Percentiles rank a stretch among this genome's conserved stretches.
phyloP scores from a whole-genome alignment of 495 filamentous ascomycete genomes.

The Penicillium lividum region DNA sequence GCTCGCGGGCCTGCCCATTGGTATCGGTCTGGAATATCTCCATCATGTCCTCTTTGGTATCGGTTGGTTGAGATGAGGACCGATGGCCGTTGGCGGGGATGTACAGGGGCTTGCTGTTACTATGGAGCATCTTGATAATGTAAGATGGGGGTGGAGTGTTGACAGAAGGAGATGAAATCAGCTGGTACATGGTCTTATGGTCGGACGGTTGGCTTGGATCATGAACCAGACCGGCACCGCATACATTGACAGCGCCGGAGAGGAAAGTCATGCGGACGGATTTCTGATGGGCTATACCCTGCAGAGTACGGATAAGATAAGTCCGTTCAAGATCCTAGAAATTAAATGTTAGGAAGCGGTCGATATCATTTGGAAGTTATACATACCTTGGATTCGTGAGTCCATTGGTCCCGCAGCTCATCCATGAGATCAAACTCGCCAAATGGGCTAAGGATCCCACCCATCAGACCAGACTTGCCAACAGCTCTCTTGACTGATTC shows the following conservation, averaged over 20 bases:
- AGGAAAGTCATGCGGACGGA: constrained; percentile 95
- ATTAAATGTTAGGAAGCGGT: constrained; percentile 9
- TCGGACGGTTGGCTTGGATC: constrained; percentile 87
- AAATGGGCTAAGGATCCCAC: constrained; percentile 89
- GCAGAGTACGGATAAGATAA: constrained; percentile 92
- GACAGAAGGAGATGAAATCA: constrained; percentile 89
- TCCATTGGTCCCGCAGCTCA: constrained; percentile 95
- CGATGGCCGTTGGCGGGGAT: constrained; percentile 89
- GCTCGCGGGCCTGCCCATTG: constrained; percentile 73
- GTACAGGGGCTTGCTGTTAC: constrained; percentile 80
- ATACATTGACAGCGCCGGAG: constrained; percentile 87
- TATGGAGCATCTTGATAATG: constrained; percentile 88
- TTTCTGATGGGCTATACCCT: constrained; percentile 91
- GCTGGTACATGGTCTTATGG: constrained; percentile 99
- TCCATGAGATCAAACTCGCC: constrained; percentile 96
- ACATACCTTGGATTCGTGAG: constrained; percentile 84
- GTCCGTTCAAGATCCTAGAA: constrained; percentile 85
- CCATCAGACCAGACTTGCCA: constrained; percentile 93
- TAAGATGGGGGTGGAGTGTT: constrained; percentile 82
- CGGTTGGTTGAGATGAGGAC: constrained; percentile 54
- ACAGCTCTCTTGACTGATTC: constrained; percentile 93
- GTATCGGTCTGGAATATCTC: constrained; percentile 95
- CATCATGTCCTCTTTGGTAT: constrained; percentile 99
- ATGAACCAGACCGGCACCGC: constrained; percentile 91
- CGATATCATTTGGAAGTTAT: neutral